A percentile compares a stretch with the other conserved stretches of the same genome.
Conservation (phyloP, 129 eudicot species). For the Chrysanthemum makinoi region DNA sequence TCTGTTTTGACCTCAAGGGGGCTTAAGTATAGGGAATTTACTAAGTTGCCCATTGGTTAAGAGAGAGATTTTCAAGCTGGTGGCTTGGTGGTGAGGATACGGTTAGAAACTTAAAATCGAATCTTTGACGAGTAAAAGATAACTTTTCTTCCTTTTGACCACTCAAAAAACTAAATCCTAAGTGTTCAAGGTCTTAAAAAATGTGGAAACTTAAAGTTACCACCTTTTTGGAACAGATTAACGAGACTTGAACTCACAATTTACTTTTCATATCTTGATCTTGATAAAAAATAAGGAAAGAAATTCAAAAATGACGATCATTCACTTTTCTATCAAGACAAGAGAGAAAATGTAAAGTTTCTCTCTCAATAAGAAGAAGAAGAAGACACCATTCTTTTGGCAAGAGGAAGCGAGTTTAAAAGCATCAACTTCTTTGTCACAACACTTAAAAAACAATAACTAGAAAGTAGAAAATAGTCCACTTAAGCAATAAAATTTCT, state of each 20-base stretch:
- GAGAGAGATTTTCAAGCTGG: constrained; percentile 56
- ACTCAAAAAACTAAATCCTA: not conserved
- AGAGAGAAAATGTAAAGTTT: constrained; percentile 25
- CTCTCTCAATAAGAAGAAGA: constrained; percentile 30
- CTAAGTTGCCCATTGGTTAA: constrained; percentile 46
- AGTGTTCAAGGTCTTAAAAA: not conserved
- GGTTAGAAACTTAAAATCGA: no score
- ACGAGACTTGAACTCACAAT: not conserved
- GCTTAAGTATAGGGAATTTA: constrained; percentile 29
- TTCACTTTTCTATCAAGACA: not conserved
- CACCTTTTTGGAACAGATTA: not conserved
- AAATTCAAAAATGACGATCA: not conserved
- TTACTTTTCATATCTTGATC: not conserved
- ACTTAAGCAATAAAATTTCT: constrained; percentile 23
- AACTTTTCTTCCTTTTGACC: no score
- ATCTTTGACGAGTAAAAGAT: no score
- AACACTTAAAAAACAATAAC: constrained; percentile 17
- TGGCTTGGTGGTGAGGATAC: constrained; percentile 90
- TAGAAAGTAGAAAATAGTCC: constrained; percentile 22
- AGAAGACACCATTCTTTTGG: constrained; percentile 34
- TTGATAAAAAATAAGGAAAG: not conserved
- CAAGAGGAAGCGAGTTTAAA: constrained; percentile 32
- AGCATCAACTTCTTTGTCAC: constrained; percentile 32
- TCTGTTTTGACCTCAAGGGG: constrained; percentile 63
- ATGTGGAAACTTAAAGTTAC: not conserved